These are phyloP conservation scores for Spathaspora passalidarum DNA, from an alignment of 805 yeast species.

Conservation along the genomic window DNA sequence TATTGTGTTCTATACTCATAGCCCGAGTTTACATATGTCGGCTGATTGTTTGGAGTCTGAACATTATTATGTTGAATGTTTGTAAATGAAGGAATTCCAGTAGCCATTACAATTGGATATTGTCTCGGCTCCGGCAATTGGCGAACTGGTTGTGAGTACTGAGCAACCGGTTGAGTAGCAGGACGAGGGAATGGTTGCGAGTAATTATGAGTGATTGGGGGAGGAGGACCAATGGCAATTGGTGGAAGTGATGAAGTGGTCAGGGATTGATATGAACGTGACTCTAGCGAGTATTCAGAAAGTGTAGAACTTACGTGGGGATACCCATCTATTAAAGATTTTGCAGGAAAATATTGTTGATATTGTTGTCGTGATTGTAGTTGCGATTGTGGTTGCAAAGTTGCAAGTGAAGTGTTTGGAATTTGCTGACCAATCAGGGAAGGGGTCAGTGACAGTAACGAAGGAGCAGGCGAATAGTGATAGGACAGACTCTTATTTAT, in stretches of 20 bases:
- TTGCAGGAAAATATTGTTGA: conserved; percentile 1
- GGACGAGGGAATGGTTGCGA: background rate
- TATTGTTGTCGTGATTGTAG: conserved; percentile 2
- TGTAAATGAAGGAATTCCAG: background rate
- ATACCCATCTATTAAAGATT: background rate
- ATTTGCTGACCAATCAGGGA: background rate
- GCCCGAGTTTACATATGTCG: background rate
- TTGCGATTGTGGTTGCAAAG: conserved; percentile 2
- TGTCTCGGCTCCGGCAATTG: background rate
- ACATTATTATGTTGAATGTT: background rate
- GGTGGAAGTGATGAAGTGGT: background rate
- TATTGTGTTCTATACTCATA: background rate
- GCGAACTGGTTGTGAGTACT: background rate
- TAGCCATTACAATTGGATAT: background rate
- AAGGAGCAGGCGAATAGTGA: conserved; percentile 1
- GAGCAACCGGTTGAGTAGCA: background rate
- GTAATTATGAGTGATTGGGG: background rate
- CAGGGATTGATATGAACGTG: background rate
- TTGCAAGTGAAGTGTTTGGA: background rate
- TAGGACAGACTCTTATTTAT: background rate
- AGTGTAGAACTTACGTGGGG: background rate
- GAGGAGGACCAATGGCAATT: background rate
- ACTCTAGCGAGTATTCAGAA: background rate
- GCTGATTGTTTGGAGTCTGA: background rate
- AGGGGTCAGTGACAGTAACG: conserved; percentile 1